Conservation (phyloP, 1,284 basidiomycete genomes). For the Ceratobasidium papillatum region DNA sequence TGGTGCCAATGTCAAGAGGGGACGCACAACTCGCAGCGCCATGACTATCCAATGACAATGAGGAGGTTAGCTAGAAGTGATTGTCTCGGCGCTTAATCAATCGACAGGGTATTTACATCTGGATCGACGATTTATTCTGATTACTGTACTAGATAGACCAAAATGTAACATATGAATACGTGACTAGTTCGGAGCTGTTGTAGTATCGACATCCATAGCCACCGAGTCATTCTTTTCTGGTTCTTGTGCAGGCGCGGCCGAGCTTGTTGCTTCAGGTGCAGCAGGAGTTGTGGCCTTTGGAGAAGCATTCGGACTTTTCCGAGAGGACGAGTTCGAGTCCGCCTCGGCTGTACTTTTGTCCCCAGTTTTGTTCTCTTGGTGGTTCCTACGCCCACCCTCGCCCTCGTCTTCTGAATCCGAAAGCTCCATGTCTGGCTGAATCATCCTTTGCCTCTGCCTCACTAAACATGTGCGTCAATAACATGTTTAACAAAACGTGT, state of each 20-base stretch:
- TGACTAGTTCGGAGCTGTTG: neutral
- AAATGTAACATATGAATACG: neutral
- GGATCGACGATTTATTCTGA: neutral
- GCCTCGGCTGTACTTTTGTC: conserved; percentile 27
- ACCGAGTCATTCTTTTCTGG: conserved; percentile 33
- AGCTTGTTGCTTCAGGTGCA: neutral
- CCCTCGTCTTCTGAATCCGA: conserved; percentile 88
- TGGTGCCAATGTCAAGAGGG: neutral
- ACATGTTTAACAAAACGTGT: neutral
- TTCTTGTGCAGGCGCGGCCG: neutral
- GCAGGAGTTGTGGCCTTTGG: conserved; percentile 1
- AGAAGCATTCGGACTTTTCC: conserved; percentile 3
- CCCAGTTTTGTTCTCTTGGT: conserved; percentile 44
- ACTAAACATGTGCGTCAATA: conserved; percentile 47
- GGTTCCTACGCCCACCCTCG: conserved; percentile 75
- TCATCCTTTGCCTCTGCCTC: conserved; percentile 72
- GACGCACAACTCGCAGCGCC: conserved; percentile 26
- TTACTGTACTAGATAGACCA: conserved; percentile 13
- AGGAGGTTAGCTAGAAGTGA: conserved; percentile 14
- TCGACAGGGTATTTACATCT: neutral
- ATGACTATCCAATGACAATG: conserved; percentile 29
- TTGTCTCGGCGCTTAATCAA: conserved; percentile 16
- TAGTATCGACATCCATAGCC: conserved; percentile 20
- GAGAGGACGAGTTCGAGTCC: neutral
- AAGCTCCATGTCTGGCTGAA: conserved; percentile 81